Evolutionary conservation across 2,329 filamentous ascomycete genomes (phyloP), one percentile per base, ranked within the genome.

Genomic region (Elsinoe arachidis): DNA sequence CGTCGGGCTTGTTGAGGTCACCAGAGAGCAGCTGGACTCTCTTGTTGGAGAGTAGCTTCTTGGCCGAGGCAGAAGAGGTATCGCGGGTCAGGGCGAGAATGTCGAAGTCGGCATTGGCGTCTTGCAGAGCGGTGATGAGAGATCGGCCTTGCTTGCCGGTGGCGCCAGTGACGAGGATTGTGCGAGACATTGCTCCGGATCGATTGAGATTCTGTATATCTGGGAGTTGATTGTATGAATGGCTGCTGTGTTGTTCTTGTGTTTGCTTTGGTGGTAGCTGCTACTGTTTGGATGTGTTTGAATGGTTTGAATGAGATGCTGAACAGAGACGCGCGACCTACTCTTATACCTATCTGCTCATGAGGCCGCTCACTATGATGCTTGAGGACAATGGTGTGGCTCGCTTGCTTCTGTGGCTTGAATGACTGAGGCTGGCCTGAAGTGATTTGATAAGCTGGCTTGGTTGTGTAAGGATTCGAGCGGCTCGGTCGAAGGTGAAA

Each of bases 21-120:
- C 81, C 81, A 61, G 82, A 70, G 1, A 84, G 73, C 0, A 84
- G 63, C 15, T 73, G 74, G 61, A 83, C 73, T 9, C 76, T 74
- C 58, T 73, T 68, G 11, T 69, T 59, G 3, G 67, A 62, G 2
- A 82, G 74, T 2, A 46, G 41, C 15, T 69, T 72, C 64, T 80
- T 72, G 0, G 81, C 78, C 0, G 73, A 74, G 1, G 68, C 51
- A 0, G 79, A 81, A 19, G 68, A 64, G 0, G 74, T 60, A 61
- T 83, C 74, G 56, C 82, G 77, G 1, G 81, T 84, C 35, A 84
- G 72, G 5, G 81, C 82, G 3, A 82, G 71, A 43, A 84, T 78
- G 9, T 76, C 72, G 59, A 77, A 75, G 30, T 69, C 38, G 60
- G 34, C 63, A 55, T 53, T 41, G 33, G 33, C 21, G 26, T 63